A percentile compares a stretch with the other conserved stretches of the same genome.
Evolutionary conservation across 106 monocot species (phyloP).

Genomic region (Phalaenopsis aphrodite): DNA sequence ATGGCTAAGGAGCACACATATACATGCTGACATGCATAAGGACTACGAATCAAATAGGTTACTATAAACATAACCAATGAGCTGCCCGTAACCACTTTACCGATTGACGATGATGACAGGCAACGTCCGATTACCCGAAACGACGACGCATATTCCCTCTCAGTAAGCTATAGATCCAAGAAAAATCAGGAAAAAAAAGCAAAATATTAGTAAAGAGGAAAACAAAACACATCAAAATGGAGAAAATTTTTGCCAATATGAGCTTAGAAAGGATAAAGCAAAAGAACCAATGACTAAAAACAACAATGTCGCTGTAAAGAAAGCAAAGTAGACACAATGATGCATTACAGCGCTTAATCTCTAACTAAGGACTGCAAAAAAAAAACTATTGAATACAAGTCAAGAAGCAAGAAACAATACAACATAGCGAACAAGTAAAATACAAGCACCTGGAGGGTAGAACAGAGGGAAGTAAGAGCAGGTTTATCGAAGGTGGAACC

Average conservation of each 20-base stretch:
- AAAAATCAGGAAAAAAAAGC: neutral
- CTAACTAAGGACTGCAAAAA: too few relatives aligned
- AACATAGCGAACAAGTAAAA: neutral
- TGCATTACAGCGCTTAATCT: neutral
- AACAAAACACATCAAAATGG: neutral
- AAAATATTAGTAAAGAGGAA: too few relatives aligned
- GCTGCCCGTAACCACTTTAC: neutral
- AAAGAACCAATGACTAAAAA: too few relatives aligned
- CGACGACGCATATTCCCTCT: neutral
- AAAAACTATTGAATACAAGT: too few relatives aligned
- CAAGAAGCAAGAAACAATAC: neutral
- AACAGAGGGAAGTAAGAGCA: neutral
- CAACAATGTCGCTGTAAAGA: neutral
- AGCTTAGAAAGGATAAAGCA: too few relatives aligned
- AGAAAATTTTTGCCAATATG: neutral
- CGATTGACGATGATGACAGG: slow-evolving; percentile 1
- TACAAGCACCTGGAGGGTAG: neutral
- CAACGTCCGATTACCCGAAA: slow-evolving; percentile 4
- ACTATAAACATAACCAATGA: neutral
- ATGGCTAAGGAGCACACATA: neutral
- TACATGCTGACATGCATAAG: neutral
- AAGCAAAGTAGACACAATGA: neutral
- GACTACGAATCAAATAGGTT: neutral
- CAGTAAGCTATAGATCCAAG: neutral
- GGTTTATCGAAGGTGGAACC: neutral